Base-by-base conservation (phyloP, 2,329 filamentous ascomycete genomes). In the Coniosporium tulheliwenetii region DNA sequence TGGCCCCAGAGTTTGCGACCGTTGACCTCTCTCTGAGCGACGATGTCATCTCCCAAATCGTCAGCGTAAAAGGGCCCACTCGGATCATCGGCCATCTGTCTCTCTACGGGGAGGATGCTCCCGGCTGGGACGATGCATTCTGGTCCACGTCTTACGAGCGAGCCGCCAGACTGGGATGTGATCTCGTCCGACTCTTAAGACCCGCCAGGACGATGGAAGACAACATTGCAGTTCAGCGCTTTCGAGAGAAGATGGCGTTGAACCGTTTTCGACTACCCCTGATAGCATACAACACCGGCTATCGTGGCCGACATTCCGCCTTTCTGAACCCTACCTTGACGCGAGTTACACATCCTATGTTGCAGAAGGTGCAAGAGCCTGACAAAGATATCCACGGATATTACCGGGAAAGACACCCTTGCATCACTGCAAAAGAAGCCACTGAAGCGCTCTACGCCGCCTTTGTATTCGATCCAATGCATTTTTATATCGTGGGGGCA, bases 401-500 rank as follows among this genome's bases (percentile, higher is more conserved):
- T 7, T 5, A 38, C 37, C 34, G n/a, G 34, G 15, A 15, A 26
- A 26, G 19, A 26, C 19, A 26, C 31, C 69, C 65, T 30, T 64
- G 62, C 39, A 56, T 82, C 10, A 84, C 79, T 0, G 69, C 78
- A 1, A 60, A 67, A 8, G 71, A 82, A 44, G 73, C 78, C 0
- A 81, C 79, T 5, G 61, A 71, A 44, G 75, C 79, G 1, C 65
- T 85, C 0, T 83, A 77, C 50, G 67, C 75, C 3, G 77, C 74
- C 1, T 81, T 80, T 43, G 65, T 79, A 1, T 72, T 77, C 39
- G 77, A 85, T 34, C 69, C 77, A 0, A 75, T 86, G 66, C 75
- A 78, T 39, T 75, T 83, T 41, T 82, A 81, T 48, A 78, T 86
- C 30, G 73, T 85, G 39, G 82, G 82, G n/a, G 77, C 73, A 41